Conservation (phyloP, 768 basidiomycete genomes). For the Lactarius vividus region DNA sequence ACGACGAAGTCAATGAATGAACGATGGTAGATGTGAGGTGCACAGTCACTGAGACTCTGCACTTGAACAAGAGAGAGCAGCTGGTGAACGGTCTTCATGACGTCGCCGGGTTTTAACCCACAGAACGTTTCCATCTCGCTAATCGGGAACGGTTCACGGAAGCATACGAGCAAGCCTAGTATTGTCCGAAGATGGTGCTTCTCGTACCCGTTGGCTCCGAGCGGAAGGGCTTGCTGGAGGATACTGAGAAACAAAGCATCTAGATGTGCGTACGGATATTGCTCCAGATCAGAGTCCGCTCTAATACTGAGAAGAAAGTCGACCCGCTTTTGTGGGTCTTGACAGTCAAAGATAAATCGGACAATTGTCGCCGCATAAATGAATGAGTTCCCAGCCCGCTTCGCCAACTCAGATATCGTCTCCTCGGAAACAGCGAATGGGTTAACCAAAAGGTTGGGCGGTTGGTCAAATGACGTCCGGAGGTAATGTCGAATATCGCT, state of each 20-base stretch:
- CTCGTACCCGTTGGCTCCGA: not conserved
- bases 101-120: not conserved
- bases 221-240: not conserved
- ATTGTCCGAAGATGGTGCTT: not conserved
- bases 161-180: not conserved
- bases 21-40: not conserved
- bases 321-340: not conserved
- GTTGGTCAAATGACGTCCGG: not conserved
- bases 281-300: not conserved
- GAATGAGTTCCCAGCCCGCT: not conserved
- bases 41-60: not conserved
- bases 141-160: not conserved
- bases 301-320: not conserved
- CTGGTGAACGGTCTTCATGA: accelerated
- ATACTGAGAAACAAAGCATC: not conserved
- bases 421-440: not conserved
- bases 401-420: not conserved
- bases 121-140: not conserved
- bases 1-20: not conserved
- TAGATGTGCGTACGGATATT: not conserved
- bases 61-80: not conserved
- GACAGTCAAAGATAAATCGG: not conserved
- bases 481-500: not conserved
- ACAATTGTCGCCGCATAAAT: not conserved
- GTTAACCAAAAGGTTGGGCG: not conserved